Base-by-base conservation (phyloP, 192 early-diverging fungal genomes). In the Lobosporangium transversale region DNA sequence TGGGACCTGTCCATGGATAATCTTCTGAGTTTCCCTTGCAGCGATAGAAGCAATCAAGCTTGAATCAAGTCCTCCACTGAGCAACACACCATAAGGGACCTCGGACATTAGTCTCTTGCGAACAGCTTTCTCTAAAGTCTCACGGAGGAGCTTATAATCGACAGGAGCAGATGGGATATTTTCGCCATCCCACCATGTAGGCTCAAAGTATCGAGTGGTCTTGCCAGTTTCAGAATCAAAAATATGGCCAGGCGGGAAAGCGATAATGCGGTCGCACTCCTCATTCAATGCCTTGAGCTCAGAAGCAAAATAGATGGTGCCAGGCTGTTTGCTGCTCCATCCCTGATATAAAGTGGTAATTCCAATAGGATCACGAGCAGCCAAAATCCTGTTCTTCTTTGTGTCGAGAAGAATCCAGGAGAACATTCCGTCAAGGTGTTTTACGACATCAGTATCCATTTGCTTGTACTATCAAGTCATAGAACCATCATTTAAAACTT, bases 301-400 rank as follows among this genome's bases (percentile, higher is more conserved):
- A 1, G 94, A 96, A 23, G 95, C 82, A 68, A 99, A 94, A 80
- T 94, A 99, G 40, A 96, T 84, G 7, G 95, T 95, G 58, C 89
- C 89, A 63, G 96, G 95, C 73, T 89, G 87, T 29, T 85, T 85
- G 47, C 85, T 85, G 61, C 89, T 87, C 86, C 91, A 96, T 24
- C 97, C 97, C 65, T 94, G 91, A 86, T 99, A 99, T 36, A 99
- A 83, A 29, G 97, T 97, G 66, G 97, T 98, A 86, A 99, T 95
- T 63, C 97, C 97, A 79, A 99, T 93, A 58, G 96, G 94, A 69
- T 99, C 97, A 68, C 97, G 93, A 27, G 95, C 95, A 21, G 92
- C 95, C 58, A 99, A 82, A 66, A 94, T 85, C 33, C 89, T 81
- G 82, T 95, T 89, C 62, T 86, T 88, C 66, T 86, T 89, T 17